These are phyloP conservation scores for Xylaria sp. DNA, from an alignment of 2,329 filamentous ascomycete species.

Conservation along the genomic window DNA sequence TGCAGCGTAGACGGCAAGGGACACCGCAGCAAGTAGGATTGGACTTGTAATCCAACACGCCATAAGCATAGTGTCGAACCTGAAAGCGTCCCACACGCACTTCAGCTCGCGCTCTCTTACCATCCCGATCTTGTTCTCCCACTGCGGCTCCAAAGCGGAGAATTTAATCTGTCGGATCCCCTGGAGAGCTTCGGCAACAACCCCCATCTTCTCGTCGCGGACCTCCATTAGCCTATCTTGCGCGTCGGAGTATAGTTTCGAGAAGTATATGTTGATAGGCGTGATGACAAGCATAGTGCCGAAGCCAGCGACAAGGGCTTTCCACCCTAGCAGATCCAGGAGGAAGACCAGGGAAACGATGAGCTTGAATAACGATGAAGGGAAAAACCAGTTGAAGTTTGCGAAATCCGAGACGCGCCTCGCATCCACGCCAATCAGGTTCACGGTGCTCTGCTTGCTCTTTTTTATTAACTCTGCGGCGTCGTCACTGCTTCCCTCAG, in stretches of 20 bases:
- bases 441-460: conserved; percentile 74
- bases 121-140: conserved; percentile 72
- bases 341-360: conserved; percentile 70
- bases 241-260: conserved; percentile 66
- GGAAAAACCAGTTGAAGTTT: conserved; percentile 69
- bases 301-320: conserved; percentile 69
- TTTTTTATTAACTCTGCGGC: conserved; percentile 52
- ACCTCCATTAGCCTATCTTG: conserved; percentile 77
- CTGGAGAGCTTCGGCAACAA: conserved; percentile 77
- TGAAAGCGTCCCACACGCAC: conserved; percentile 70
- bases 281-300: conserved; percentile 66
- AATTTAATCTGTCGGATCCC: conserved; percentile 88
- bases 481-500: conserved; percentile 51
- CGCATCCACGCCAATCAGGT: conserved; percentile 78
- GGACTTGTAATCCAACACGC: conserved; percentile 76
- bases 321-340: conserved; percentile 73
- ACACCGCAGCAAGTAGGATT: conserved; percentile 73
- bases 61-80: conserved; percentile 66
- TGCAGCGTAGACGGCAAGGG: conserved; percentile 70
- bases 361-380: conserved; percentile 67
- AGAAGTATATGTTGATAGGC: conserved; percentile 71
- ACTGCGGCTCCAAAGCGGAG: conserved; percentile 74
- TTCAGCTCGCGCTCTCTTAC: conserved; percentile 70
- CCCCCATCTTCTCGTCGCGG: conserved; percentile 74
- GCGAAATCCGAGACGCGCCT: conserved; percentile 72